Conservation (phyloP, 140 eudicot genomes). For the Cichorium intybus region DNA sequence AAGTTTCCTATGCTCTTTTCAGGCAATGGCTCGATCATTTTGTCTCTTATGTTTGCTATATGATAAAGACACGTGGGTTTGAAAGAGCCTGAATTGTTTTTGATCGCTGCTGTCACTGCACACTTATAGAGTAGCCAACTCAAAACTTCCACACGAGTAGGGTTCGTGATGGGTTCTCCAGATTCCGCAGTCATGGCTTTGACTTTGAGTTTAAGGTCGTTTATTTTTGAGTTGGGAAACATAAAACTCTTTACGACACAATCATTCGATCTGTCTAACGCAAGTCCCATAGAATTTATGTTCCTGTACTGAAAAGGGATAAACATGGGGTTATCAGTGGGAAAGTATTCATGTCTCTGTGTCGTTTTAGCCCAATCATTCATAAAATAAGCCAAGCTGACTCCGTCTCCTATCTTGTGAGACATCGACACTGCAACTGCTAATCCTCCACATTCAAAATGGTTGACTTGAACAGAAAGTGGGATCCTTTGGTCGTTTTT, state of each 20-base stretch:
- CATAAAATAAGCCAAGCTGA: constrained; percentile 11
- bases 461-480: background rate
- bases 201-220: background rate
- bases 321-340: background rate
- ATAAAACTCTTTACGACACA: background rate
- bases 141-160: constrained; percentile 12
- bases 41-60: background rate
- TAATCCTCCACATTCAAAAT: constrained; percentile 31
- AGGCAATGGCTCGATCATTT: background rate
- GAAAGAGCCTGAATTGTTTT: background rate
- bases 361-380: background rate
- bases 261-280: background rate
- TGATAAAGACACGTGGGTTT: background rate
- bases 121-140: constrained; percentile 2
- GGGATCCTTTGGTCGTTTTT: background rate
- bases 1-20: background rate
- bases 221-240: background rate
- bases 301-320: background rate
- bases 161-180: background rate
- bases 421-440: constrained; percentile 33
- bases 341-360: background rate
- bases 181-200: background rate
- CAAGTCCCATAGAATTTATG: background rate
- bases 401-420: constrained; percentile 32
- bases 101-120: background rate